Evolutionary conservation across 2,329 filamentous ascomycete genomes (phyloP).

Genomic region (Diplodia sapinea): DNA sequence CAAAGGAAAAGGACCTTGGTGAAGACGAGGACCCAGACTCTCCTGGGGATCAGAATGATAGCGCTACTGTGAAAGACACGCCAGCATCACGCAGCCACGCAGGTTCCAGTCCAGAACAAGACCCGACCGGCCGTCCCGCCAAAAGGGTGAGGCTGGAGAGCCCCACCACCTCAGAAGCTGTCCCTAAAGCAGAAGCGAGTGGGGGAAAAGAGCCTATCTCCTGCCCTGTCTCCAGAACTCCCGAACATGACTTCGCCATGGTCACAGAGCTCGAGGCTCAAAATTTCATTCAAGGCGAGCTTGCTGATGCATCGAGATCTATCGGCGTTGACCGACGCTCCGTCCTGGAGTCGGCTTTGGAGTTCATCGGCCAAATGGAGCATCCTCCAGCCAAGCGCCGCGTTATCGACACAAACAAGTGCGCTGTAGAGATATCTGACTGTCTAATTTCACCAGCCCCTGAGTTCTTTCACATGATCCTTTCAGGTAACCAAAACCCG

Average conservation of each 20-base stretch:
- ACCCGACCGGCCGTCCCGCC: background rate
- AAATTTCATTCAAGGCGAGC: constrained; percentile 25
- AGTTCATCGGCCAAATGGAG: constrained; percentile 27
- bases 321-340: constrained; percentile 14
- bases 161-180: background rate
- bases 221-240: background rate
- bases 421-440: background rate
- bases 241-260: constrained; percentile 18
- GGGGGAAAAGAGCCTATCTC: background rate
- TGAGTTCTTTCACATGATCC: constrained; percentile 25
- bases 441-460: constrained; percentile 2
- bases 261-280: constrained; percentile 19
- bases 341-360: constrained; percentile 21
- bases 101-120: background rate
- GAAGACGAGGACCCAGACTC: background rate
- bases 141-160: constrained; percentile 21
- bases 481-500: constrained; percentile 9
- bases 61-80: background rate
- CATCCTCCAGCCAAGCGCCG: background rate
- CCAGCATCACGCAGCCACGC: background rate
- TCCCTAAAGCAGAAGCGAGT: background rate
- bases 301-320: constrained; percentile 11
- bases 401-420: background rate
- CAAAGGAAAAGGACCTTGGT: background rate
- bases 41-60: background rate